These are phyloP conservation scores for Colletotrichum trifolii DNA, from an alignment of 2,329 filamentous ascomycete species.

Conservation along the genomic window DNA sequence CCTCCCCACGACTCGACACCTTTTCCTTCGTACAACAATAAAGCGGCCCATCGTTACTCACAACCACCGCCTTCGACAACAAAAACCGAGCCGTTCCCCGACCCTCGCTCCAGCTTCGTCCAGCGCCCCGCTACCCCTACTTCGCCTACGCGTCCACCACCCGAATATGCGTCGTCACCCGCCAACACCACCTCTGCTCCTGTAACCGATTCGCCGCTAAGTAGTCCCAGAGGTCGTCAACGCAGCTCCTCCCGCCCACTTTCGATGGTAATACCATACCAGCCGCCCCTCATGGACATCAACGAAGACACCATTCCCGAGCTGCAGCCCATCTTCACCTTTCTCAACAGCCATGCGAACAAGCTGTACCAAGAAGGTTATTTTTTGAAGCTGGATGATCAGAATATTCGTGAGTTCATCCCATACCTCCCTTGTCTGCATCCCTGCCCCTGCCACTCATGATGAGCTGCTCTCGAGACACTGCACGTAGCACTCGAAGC, in stretches of 20 bases:
- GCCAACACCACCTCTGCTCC: conserved; percentile 49
- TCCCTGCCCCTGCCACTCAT: conserved; percentile 11
- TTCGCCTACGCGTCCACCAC: conserved; percentile 39
- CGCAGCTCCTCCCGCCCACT: conserved; percentile 74
- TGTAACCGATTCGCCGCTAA: conserved; percentile 54
- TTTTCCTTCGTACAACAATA: conserved; percentile 35
- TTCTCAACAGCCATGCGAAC: conserved; percentile 93
- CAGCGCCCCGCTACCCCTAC: conserved; percentile 52
- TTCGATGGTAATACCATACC: conserved; percentile 88
- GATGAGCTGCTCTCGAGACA: too few species aligned
- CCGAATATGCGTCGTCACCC: conserved; percentile 55
- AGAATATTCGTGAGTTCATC: conserved; percentile 81
- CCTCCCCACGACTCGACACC: conserved; percentile 50
- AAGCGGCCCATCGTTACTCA: background rate
- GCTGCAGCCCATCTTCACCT: conserved; percentile 92
- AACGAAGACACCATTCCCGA: conserved; percentile 89
- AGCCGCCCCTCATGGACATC: conserved; percentile 87
- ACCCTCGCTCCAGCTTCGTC: conserved; percentile 29
- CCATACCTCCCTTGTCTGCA: background rate
- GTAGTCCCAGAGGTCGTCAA: conserved; percentile 55
- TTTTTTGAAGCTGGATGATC: conserved; percentile 95
- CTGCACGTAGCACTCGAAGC: too few species aligned
- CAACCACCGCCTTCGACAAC: conserved; percentile 23
- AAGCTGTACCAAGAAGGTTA: conserved; percentile 99
- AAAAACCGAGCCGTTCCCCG: conserved; percentile 33